These are phyloP conservation scores for Eimeria praecox DNA, from an alignment of 169 alveolate genomes.

Conservation along the genomic window DNA sequence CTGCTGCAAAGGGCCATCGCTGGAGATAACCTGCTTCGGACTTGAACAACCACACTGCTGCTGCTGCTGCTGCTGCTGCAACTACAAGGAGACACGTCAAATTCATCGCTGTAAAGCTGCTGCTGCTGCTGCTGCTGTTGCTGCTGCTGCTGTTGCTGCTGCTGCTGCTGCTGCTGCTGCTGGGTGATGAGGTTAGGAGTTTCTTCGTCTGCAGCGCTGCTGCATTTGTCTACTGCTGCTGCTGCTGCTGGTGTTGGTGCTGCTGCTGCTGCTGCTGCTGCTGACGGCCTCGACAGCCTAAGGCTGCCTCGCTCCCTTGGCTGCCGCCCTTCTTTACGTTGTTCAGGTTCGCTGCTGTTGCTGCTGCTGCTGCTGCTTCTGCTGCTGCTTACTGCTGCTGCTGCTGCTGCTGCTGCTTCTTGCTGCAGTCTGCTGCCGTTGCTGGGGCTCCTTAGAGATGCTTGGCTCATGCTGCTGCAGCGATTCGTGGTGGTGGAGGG, in stretches of 20 bases:
- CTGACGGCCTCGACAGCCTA: not conserved
- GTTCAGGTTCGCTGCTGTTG: constrained; percentile 27
- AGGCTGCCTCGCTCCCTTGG: not conserved
- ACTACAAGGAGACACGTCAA: constrained; percentile 1
- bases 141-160: not conserved
- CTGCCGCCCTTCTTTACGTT: no score
- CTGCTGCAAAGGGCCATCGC: not conserved
- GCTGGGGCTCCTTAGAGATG: not conserved
- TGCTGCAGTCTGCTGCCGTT: not conserved
- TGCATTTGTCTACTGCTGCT: constrained; percentile 10
- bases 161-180: not conserved
- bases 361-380: constrained; percentile 24
- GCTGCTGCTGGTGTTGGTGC: constrained; percentile 5
- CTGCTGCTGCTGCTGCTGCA: constrained; percentile 38
- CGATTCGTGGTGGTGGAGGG: not conserved
- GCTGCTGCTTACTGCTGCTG: not conserved
- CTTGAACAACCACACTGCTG: not conserved
- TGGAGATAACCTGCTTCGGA: not conserved
- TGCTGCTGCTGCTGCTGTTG: not conserved
- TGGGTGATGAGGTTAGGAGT: not conserved
- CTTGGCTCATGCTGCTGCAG: constrained; percentile 13
- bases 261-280: constrained; percentile 41
- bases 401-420: not conserved
- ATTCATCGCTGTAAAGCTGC: not conserved
- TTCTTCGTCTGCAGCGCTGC: not conserved